Evolutionary conservation across 176 grass and related monocot species (phyloP), one percentile per base, ranked within the genome.

Genomic region (Phoenix roebelenii): DNA sequence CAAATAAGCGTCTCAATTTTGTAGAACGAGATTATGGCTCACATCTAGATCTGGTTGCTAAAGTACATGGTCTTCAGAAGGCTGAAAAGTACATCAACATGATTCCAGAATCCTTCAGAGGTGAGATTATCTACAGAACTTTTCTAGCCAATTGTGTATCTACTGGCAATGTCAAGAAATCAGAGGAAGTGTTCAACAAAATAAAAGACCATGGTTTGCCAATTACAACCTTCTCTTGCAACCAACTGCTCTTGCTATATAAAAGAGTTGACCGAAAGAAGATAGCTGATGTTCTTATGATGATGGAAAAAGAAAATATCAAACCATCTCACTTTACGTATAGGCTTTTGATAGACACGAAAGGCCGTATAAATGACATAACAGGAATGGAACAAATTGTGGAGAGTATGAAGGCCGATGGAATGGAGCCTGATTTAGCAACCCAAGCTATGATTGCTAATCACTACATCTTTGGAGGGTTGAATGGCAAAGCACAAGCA

Each of bases 241-340:
- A 73, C 59, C 70, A 73, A 44, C 22, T 73, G 51, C 15, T 73
- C 25, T 4, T 73, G 59, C 70, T 73, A 0, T 73, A 73, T 30
- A 63, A 55, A 55, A 73, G 59, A 19, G 2, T 48, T 44, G 59
- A 73, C 20, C 50, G 59, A 14, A 63, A 73, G 59, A 73, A 73
- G 59, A 63, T 73, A 12, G 70, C 70, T 18, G 70, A 73, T 24
- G 70, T 73, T 18, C 70, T 73, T 51, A 44, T 63, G 51, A 49
- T 73, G 70, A 73, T 73, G 70, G 70, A 73, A 55, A 63, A 63
- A 59, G 59, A 73, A 48, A 63, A 55, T 63, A 58, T 73, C 12
- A 73, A 73, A 26, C 70, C 70, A 25, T 63, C 51, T 17, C 25
- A 55, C 19, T 73, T 73, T 18, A 63, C 70, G 7, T 73, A 73